Base-by-base conservation (phyloP, 345 rosid species). In the Passiflora organensis region DNA sequence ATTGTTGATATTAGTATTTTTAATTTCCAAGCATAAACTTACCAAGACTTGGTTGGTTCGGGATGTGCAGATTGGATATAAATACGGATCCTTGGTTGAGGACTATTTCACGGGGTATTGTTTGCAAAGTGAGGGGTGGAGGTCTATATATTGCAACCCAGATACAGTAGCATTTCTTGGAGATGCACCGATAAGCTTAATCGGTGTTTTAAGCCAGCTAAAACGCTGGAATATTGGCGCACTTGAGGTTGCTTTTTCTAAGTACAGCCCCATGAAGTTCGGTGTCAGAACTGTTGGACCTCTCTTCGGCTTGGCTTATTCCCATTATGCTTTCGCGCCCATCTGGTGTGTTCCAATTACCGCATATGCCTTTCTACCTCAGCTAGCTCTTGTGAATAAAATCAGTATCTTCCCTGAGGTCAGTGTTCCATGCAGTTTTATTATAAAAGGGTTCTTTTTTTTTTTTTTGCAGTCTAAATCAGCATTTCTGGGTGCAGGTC, bases 31-130 rank as follows among this genome's bases (percentile, higher is more conserved):
- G n/a, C n/a, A n/a, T n/a, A n/a, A n/a, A n/a, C n/a, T n/a, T n/a
- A n/a, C n/a, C n/a, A n/a, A n/a, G n/a, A n/a, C n/a, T n/a, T n/a
- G n/a, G 1, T 1, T 46, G 15, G 4, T 17, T 2, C 34, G 19
- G n/a, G 18, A 16, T 54, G 17, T 68, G 58, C 71, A 86, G 86
- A 69, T 62, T 38, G 95, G 97, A 0, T 72, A 69, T 16, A 67
- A 77, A 49, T 87, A 81, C 55, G 91, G 94, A 0, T 83, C 96
- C 0, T 43, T 90, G 50, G 94, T 85, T 11, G 97, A 90, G 65
- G 94, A 87, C 68, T 80, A 37, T 55, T 74, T 59, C 67, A 85
- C 97, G 19, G 80, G 89, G 0, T 84, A 69, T 53, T 48, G 24
- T 6, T 61, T 90, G 11, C 80, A 81, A 0, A 77, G 91, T 59